Base-by-base conservation (phyloP, 2,329 filamentous ascomycete species). In the Cladosporium sp. region DNA sequence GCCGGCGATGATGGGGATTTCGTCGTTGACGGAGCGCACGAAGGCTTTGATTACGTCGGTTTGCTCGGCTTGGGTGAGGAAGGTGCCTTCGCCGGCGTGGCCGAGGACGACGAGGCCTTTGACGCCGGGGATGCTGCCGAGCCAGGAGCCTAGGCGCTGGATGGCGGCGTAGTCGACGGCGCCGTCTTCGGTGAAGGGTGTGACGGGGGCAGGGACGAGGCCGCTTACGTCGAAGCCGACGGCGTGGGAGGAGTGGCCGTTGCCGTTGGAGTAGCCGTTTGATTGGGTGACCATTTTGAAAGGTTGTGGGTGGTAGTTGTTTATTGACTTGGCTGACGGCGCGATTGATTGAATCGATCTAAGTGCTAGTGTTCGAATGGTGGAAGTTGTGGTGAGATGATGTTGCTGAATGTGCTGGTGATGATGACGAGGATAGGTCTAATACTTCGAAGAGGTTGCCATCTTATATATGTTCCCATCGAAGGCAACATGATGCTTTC, bases 31-130 rank as follows among this genome's bases (percentile, higher is more conserved):
- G 7, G 82, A 84, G 70, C 82, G 81, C 71, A 84, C 82, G 63
- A 84, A 85, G 2, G 82, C 82, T 65, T 80, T 80, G 76, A 85
- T 85, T 44, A 84, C 82, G 15, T 76, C 76, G 41, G 79, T 72
- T 72, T 85, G 83, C 70, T 85, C 83, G 30, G 84, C 78, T 41
- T 78, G 74, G 3, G 83, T 84, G 51, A 85, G 78, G 75, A 85
- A 85, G 0, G 83, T 85, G 34, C 83, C 83, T 69, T 85, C 83
- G 38, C 83, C 83, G 32, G 83, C 83, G 66, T 85, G 83, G n/a
- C 83, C 83, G 15, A 85, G 79, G 11, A 85, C 83, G 0, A 85
- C 83, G 3, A 85, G 79, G 34, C 83, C 83, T 67, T 84, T 85
- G 68, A 85, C 81, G 24, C 82, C 83, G 6, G 77, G 70, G 57